Evolutionary conservation across 192 early-diverging fungal species (phyloP).

Genomic region (Podila epicladia): DNA sequence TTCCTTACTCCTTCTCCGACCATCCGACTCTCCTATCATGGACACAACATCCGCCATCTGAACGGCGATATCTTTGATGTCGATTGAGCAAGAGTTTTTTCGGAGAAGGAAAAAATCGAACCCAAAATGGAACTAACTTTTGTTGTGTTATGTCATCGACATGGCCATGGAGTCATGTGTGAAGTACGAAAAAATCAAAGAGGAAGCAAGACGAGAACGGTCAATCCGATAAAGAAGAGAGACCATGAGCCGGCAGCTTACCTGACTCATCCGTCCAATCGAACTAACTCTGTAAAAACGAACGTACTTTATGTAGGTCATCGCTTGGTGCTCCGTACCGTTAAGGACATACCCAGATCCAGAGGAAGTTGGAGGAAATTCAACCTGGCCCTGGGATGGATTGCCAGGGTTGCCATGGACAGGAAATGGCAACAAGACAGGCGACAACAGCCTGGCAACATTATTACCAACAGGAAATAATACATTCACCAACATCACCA

Average conservation of each 20-base stretch:
- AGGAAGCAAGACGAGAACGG: no score
- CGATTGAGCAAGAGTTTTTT: no score
- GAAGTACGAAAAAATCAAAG: no score
- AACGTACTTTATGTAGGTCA: slow-evolving; percentile 13
- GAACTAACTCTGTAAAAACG: no score
- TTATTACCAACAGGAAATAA: background rate
- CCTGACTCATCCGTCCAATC: no score
- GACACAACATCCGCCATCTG: no score
- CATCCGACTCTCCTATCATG: no score
- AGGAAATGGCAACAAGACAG: background rate
- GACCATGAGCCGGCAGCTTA: no score
- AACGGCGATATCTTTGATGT: no score
- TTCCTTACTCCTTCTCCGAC: no score
- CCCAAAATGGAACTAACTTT: background rate
- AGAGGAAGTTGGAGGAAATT: slow-evolving; percentile 17
- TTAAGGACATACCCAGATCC: slow-evolving; percentile 39
- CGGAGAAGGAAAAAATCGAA: slow-evolving; percentile 2
- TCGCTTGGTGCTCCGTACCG: slow-evolving; percentile 49
- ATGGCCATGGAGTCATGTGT: background rate
- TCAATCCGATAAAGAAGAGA: no score
- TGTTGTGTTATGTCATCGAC: background rate
- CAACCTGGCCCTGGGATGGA: slow-evolving; percentile 35
- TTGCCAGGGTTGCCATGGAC: slow-evolving; percentile 24
- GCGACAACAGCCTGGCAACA: slow-evolving; percentile 4
- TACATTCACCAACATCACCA: slow-evolving; percentile 3